These are phyloP conservation scores for Pyricularia grisea DNA, from an alignment of 2,329 filamentous ascomycete genomes.

Conservation along the genomic window DNA sequence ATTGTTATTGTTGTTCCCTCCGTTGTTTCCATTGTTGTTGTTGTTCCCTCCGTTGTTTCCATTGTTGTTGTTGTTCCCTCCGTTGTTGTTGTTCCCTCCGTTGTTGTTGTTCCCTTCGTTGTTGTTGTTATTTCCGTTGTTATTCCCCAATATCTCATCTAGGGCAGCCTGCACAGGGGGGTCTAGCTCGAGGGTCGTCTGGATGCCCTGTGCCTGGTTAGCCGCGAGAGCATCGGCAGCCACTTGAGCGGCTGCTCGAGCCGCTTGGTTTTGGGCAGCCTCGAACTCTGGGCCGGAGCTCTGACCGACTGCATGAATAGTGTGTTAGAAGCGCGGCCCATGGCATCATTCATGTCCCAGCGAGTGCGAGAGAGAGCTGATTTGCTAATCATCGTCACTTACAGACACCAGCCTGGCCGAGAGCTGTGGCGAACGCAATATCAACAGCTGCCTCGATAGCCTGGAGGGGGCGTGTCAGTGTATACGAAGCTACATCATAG, in stretches of 20 bases:
- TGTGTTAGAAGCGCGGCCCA: background rate
- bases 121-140: background rate
- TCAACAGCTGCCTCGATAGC: conserved; percentile 2
- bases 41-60: background rate
- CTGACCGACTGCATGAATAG: background rate
- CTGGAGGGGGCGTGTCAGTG: background rate
- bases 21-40: background rate
- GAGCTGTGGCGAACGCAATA: background rate
- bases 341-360: background rate
- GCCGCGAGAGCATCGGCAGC: conserved; percentile 1
- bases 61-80: background rate
- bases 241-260: conserved; percentile 1
- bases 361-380: background rate
- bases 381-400: background rate
- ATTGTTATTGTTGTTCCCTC: no score
- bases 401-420: conserved; percentile 2
- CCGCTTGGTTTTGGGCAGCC: background rate
- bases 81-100: background rate
- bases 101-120: background rate
- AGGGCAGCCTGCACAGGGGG: background rate
- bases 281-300: conserved; percentile 1
- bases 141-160: background rate
- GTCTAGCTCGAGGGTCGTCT: conserved; percentile 1
- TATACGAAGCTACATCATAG: no score
- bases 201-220: conserved; percentile 4